Evolutionary conservation across 2,329 filamentous ascomycete species (phyloP).

Genomic region (Colletotrichum higginsianum): DNA sequence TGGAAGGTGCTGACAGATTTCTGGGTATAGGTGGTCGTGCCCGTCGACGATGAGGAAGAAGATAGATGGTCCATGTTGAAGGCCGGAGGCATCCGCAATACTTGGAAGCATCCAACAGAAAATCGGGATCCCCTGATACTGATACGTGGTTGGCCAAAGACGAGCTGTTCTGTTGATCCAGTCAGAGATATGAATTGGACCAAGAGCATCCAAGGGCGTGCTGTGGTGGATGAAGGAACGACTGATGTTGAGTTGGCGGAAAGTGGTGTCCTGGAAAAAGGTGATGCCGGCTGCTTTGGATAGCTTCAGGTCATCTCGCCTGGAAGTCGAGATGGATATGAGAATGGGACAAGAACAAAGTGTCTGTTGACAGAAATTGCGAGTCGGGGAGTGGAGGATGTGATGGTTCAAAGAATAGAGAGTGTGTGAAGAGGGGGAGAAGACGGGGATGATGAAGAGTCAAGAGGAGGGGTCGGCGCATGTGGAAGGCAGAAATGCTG

Average conservation of each 20-base stretch:
- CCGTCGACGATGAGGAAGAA: constrained; percentile 43
- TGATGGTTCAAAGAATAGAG: background rate
- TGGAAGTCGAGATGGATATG: constrained; percentile 20
- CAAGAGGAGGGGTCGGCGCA: background rate
- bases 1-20: constrained; percentile 39
- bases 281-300: background rate
- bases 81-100: constrained; percentile 29
- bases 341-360: constrained; percentile 5
- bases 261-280: constrained; percentile 8
- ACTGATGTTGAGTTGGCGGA: constrained; percentile 21
- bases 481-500: background rate
- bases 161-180: constrained; percentile 29
- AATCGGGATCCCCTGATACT: constrained; percentile 24
- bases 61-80: constrained; percentile 51
- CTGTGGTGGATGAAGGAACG: constrained; percentile 21
- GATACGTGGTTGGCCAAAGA: constrained; percentile 35
- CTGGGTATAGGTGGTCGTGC: constrained; percentile 25
- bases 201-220: constrained; percentile 24
- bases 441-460: background rate
- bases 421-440: background rate
- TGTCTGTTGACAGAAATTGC: constrained; percentile 7
- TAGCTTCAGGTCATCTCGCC: constrained; percentile 10
- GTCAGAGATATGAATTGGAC: constrained; percentile 16
- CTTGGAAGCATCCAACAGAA: constrained; percentile 25
- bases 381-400: background rate